Conservation (phyloP, 2,329 filamentous ascomycete genomes). For the Exophiala sp. region DNA sequence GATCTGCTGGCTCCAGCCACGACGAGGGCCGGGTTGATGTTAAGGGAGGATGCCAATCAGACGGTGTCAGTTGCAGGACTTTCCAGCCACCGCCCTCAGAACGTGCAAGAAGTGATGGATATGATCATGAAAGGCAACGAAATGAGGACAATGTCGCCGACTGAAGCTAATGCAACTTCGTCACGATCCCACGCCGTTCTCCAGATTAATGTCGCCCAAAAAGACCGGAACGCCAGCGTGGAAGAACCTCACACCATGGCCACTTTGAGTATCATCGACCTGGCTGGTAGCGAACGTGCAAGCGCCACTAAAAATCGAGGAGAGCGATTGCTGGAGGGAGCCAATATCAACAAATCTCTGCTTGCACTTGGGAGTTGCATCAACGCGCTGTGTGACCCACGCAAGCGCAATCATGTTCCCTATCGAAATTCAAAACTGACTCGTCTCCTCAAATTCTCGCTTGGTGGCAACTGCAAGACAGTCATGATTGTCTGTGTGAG, state of each 20-base stretch:
- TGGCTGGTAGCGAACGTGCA: conserved; percentile 91
- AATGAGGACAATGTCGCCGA: conserved; percentile 90
- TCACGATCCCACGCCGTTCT: conserved; percentile 95
- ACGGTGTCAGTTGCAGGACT: conserved; percentile 85
- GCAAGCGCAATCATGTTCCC: conserved; percentile 87
- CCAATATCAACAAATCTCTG: conserved; percentile 98
- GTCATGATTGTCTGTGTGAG: conserved; percentile 99
- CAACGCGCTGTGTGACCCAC: conserved; percentile 90
- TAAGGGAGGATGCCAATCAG: conserved; percentile 91
- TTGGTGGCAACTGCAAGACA: conserved; percentile 96
- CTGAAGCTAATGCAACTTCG: conserved; percentile 93
- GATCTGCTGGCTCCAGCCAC: conserved; percentile 83
- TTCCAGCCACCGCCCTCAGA: conserved; percentile 82
- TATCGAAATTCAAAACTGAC: conserved; percentile 98
- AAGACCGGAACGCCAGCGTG: conserved; percentile 84
- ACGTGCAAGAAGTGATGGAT: conserved; percentile 97
- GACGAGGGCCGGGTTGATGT: conserved; percentile 77
- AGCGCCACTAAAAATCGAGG: conserved; percentile 96
- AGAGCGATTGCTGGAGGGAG: conserved; percentile 82
- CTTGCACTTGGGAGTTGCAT: conserved; percentile 94
- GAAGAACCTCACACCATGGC: conserved; percentile 98
- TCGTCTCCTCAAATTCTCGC: conserved; percentile 87
- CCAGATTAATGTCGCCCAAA: conserved; percentile 92
- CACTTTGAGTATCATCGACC: conserved; percentile 93
- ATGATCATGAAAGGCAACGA: conserved; percentile 96